phyloP scores from a whole-genome alignment of 495 filamentous ascomycete species.

The Amphirosellinia nigrospora region DNA sequence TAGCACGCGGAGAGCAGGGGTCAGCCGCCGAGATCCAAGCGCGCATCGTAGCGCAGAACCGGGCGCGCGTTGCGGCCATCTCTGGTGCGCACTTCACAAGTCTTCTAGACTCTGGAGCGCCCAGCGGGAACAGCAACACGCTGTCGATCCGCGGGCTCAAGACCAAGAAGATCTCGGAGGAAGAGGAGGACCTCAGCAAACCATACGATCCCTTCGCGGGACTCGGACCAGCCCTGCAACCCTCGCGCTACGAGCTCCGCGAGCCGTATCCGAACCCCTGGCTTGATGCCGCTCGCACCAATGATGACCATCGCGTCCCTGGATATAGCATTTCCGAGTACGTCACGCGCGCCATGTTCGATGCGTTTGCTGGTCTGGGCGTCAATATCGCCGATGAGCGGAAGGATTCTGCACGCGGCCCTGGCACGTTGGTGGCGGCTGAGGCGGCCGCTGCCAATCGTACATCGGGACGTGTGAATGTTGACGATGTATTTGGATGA shows the following conservation, averaged over 20 bases:
- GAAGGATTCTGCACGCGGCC: slow-evolving; percentile 39
- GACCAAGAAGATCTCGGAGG: slow-evolving; percentile 52
- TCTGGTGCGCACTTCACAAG: slow-evolving; percentile 28
- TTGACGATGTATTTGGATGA: slow-evolving; percentile 51
- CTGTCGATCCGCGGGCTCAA: slow-evolving; percentile 79
- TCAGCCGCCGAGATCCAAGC: slow-evolving; percentile 60
- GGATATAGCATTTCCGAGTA: slow-evolving; percentile 86
- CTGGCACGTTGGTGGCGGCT: slow-evolving; percentile 42
- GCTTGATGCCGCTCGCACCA: slow-evolving; percentile 66
- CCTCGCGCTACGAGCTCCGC: slow-evolving; percentile 71
- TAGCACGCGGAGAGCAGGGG: slow-evolving; percentile 56
- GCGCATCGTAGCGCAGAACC: slow-evolving; percentile 75
- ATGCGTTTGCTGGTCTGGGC: slow-evolving; percentile 88
- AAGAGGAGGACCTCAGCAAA: slow-evolving; percentile 46
- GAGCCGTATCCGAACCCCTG: slow-evolving; percentile 63
- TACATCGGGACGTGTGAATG: slow-evolving; percentile 43
- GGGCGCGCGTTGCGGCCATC: slow-evolving; percentile 47
- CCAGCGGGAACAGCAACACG: slow-evolving; percentile 39
- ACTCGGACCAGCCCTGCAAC: slow-evolving; percentile 67
- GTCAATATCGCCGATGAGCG: slow-evolving; percentile 83
- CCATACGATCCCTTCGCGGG: slow-evolving; percentile 92
- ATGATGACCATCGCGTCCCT: slow-evolving; percentile 69
- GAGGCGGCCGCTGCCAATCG: slow-evolving; percentile 44
- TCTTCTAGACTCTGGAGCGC: slow-evolving; percentile 30
- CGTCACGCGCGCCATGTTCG: slow-evolving; percentile 76